Conservation (phyloP, 257 asterid species). For the Voacanga thouarsii region DNA sequence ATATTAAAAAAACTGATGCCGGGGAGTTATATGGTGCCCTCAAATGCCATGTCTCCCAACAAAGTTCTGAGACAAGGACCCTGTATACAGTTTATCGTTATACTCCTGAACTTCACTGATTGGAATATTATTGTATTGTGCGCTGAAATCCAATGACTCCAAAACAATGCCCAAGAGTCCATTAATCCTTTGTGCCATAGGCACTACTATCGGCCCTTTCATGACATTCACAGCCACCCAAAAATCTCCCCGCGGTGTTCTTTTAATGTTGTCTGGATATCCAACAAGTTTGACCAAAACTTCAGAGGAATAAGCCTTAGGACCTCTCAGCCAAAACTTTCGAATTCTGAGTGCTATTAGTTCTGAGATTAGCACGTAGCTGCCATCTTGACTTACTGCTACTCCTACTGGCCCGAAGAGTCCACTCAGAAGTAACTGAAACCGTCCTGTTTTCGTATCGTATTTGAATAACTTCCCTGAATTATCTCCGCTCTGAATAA, state of each 20-base stretch:
- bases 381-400: slow-evolving; percentile 36
- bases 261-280: slow-evolving; percentile 40
- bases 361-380: slow-evolving; percentile 39
- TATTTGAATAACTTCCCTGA: slow-evolving; percentile 46
- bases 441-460: slow-evolving; percentile 25
- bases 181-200: slow-evolving; percentile 36
- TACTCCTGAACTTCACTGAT: not conserved
- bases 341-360: slow-evolving; percentile 26
- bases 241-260: slow-evolving; percentile 42
- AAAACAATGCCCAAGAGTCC: slow-evolving; percentile 9
- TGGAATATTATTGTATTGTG: not conserved
- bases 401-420: slow-evolving; percentile 41
- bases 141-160: slow-evolving; percentile 24
- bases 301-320: slow-evolving; percentile 32
- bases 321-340: slow-evolving; percentile 41
- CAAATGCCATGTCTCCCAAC: not conserved
- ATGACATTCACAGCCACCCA: slow-evolving; percentile 42
- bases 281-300: slow-evolving; percentile 32
- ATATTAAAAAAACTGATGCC: no score
- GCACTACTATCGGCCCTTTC: slow-evolving; percentile 24
- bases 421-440: slow-evolving; percentile 28
- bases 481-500: slow-evolving; percentile 28
- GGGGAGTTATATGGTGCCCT: not conserved
- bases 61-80: not conserved
- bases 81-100: not conserved